Base-by-base conservation (phyloP, 148 eudicot species). In the Simmondsia chinensis region DNA sequence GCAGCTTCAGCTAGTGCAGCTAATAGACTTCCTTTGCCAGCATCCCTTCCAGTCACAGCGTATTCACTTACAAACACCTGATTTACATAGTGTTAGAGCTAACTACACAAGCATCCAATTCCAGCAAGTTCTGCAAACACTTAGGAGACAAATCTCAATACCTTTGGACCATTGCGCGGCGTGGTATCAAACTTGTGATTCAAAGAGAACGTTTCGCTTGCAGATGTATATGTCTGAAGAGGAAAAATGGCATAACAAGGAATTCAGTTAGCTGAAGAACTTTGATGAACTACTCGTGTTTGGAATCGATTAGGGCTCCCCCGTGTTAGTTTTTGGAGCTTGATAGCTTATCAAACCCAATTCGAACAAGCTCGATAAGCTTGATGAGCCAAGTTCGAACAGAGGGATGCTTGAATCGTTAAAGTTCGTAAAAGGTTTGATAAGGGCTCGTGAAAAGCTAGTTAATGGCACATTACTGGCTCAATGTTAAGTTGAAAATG, bases 51-150 rank as follows among this genome's bases (percentile, higher is more conserved):
- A 33, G 70, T 78, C 43, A 91, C 95, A 51, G 85, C 97, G 56
- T 91, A 91, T 39, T 91, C 97, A 68, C 97, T 89, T 52, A 91
- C 97, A 66, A 91, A 91, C 61, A 80, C 97, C 97, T 85, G 61
- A 36, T 22, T 28, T n/a, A 33, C 33, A 67, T 23, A 52, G 41
- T 46, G 46, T 16, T 37, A 49, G 20, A 40, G 51, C 19, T n/a
- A 19, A 1, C 19, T 25, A 38, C 45, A 70, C 49, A 30, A 47
- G 23, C 24, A 23, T 31, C 44, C 18, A 26, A 17, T 23, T 30
- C n/a, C 16, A 11, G 16, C 29, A 14, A 13, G 20, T 20, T 26
- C 13, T 6, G 3, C 24, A 46, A 40, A 29, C 1, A 11, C 15
- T 7, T 16, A 32, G 56, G 30, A 55, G 44, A 46, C 10, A 42